Conservation (phyloP, 2,329 filamentous ascomycete species). For the Thelonectria blattea region DNA sequence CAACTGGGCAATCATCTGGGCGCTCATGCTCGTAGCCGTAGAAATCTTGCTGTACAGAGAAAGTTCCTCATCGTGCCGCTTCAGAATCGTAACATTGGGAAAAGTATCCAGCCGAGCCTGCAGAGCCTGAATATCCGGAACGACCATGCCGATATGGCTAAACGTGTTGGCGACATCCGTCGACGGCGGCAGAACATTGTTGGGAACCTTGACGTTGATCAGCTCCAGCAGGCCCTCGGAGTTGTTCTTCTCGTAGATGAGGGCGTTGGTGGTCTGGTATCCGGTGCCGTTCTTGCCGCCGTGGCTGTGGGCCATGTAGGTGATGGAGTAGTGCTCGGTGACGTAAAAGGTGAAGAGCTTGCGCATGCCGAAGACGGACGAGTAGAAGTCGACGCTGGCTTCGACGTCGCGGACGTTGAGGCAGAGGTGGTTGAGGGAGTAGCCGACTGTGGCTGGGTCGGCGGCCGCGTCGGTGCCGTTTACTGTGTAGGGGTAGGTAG, state of each 20-base stretch:
- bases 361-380: slow-evolving; percentile 43
- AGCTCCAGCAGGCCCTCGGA: slow-evolving; percentile 43
- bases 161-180: slow-evolving; percentile 40
- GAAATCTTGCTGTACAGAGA: slow-evolving; percentile 17
- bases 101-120: slow-evolving; percentile 35
- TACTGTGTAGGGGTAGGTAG: slow-evolving; percentile 8
- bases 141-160: slow-evolving; percentile 45
- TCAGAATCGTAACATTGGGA: slow-evolving; percentile 35
- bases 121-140: slow-evolving; percentile 40
- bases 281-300: slow-evolving; percentile 47
- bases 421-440: slow-evolving; percentile 45
- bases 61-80: slow-evolving; percentile 32
- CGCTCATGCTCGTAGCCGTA: slow-evolving; percentile 22
- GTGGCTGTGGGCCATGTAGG: slow-evolving; percentile 45
- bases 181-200: slow-evolving; percentile 28
- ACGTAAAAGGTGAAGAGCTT: slow-evolving; percentile 43
- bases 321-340: slow-evolving; percentile 39
- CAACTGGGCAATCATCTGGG: slow-evolving; percentile 21
- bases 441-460: slow-evolving; percentile 41
- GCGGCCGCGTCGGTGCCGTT: slow-evolving; percentile 34
- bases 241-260: slow-evolving; percentile 44
- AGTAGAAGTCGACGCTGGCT: slow-evolving; percentile 43
- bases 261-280: slow-evolving; percentile 43
- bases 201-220: slow-evolving; percentile 32
- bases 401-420: slow-evolving; percentile 42